A percentile compares a stretch with the other conserved stretches of the same genome.
These are phyloP conservation scores for Hypoxylon fragiforme DNA, from an alignment of 495 filamentous ascomycete species.

Conservation along the genomic window DNA sequence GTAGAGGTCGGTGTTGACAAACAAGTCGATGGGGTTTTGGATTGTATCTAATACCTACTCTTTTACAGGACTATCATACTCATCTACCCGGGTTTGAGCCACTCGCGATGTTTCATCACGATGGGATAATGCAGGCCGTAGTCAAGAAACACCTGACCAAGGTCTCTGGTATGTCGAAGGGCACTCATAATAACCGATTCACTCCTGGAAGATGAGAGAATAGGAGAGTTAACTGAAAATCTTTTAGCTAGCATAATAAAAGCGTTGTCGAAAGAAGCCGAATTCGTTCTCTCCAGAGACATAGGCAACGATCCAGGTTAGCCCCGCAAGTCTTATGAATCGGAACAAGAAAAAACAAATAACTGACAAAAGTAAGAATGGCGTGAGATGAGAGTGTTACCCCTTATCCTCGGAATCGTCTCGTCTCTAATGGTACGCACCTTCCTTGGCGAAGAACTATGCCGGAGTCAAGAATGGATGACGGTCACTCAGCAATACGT, in stretches of 20 bases:
- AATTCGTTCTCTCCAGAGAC: conserved; percentile 39
- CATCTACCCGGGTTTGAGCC: conserved; percentile 53
- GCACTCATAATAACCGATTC: background rate
- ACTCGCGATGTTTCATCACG: conserved; percentile 31
- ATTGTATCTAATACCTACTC: background rate
- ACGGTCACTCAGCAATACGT: conserved; percentile 46
- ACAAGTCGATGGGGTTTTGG: too few relatives aligned
- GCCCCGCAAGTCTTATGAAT: background rate
- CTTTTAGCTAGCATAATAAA: conserved; percentile 38
- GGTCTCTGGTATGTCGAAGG: conserved; percentile 2
- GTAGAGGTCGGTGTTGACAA: conserved; percentile 39
- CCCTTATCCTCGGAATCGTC: conserved; percentile 38
- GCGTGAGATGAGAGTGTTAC: conserved; percentile 22
- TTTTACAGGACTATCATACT: conserved; percentile 46
- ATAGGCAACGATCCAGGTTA: conserved; percentile 24
- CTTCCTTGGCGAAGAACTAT: conserved; percentile 54
- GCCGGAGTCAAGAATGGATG: conserved; percentile 51
- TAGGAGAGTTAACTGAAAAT: too few relatives aligned
- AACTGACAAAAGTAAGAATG: conserved; percentile 30
- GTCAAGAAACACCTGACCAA: conserved; percentile 54
- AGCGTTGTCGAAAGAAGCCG: conserved; percentile 48
- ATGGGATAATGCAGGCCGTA: conserved; percentile 41
- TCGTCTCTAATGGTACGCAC: conserved; percentile 49
- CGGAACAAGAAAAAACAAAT: background rate
- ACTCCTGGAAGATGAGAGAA: too few relatives aligned